Evolutionary conservation across 495 filamentous ascomycete species (phyloP).

Genomic region (Darksidea phi): DNA sequence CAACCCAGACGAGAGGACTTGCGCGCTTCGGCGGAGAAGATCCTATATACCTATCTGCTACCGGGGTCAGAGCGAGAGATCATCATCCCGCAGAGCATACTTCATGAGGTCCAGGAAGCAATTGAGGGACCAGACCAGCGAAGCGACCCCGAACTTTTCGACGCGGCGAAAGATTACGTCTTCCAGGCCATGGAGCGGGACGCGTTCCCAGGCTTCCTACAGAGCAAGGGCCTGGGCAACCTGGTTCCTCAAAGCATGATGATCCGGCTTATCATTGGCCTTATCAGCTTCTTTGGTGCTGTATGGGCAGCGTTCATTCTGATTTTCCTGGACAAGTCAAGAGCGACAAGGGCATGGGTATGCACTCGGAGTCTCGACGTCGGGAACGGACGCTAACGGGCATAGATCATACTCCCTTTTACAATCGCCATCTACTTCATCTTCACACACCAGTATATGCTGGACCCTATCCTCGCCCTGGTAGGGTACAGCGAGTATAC

Average conservation of each 20-base stretch:
- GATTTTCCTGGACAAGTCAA: conserved; percentile 80
- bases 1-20: conserved; percentile 84
- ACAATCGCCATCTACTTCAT: conserved; percentile 84
- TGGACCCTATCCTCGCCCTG: conserved; percentile 90
- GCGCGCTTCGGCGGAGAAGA: conserved; percentile 90
- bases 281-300: conserved; percentile 80
- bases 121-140: conserved; percentile 83
- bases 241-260: conserved; percentile 84
- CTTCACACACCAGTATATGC: conserved; percentile 85
- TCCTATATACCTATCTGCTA: conserved; percentile 91
- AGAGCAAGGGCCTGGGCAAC: conserved; percentile 91
- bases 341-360: conserved; percentile 79
- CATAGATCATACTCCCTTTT: conserved; percentile 87
- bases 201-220: conserved; percentile 93
- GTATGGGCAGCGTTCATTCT: conserved; percentile 94
- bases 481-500: conserved; percentile 91
- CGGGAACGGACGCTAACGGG: conserved; percentile 30
- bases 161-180: conserved; percentile 96
- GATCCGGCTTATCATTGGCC: conserved; percentile 77
- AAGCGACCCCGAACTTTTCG: conserved; percentile 96
- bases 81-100: conserved; percentile 81
- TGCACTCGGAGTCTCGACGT: conserved; percentile 37
- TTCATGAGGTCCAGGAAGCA: conserved; percentile 71
- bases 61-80: conserved; percentile 94
- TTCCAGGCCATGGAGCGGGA: conserved; percentile 99